phyloP scores from a whole-genome alignment of 73 alveolate species.

The Paramecium pentaurelia region DNA sequence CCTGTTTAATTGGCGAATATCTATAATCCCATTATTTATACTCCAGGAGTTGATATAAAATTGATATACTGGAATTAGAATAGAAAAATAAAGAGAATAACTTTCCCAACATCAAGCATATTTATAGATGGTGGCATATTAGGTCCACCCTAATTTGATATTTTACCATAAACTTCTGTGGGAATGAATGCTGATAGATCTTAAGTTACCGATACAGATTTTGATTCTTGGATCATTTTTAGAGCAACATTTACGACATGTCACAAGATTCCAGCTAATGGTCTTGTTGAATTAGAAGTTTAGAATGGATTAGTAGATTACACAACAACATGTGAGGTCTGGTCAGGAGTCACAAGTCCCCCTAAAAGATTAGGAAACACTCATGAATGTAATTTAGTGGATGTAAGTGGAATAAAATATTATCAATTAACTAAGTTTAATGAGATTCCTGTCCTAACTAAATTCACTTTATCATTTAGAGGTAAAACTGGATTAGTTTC shows the following conservation, averaged over 20 bases:
- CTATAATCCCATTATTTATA: neutral
- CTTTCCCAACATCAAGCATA: neutral
- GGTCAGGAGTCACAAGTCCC: constrained; percentile 32
- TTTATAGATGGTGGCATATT: constrained; percentile 5
- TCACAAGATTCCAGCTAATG: neutral
- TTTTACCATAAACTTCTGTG: neutral
- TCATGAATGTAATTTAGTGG: constrained; percentile 23
- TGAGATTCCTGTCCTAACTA: neutral
- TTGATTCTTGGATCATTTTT: constrained; percentile 18
- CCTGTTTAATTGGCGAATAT: neutral
- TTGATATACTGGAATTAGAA: neutral
- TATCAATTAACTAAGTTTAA: neutral
- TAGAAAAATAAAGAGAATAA: neutral
- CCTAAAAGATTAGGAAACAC: constrained; percentile 3
- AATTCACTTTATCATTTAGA: neutral
- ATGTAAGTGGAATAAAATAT: constrained; percentile 2
- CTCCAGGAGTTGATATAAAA: neutral
- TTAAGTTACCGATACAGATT: neutral
- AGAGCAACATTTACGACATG: neutral
- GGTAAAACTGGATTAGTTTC: neutral
- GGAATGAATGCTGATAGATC: neutral
- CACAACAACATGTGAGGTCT: neutral
- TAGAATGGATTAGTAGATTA: neutral
- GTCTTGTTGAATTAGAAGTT: neutral
- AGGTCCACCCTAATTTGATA: neutral